Evolutionary conservation across 169 alveolate genomes (phyloP).

Genomic region (Ichthyophthirius multifiliis): DNA sequence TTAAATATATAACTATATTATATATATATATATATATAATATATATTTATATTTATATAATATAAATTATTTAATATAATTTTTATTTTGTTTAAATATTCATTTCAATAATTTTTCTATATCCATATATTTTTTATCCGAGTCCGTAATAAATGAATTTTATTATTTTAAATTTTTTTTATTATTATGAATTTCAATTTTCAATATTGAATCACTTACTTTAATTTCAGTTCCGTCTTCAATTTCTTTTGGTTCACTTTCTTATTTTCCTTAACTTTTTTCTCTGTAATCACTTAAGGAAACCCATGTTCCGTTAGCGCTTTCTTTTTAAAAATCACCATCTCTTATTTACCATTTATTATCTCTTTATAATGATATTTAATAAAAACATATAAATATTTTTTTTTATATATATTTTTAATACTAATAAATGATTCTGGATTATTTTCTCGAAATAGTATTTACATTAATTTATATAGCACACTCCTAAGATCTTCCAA

Average conservation of each 20-base stretch:
- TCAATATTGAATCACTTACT: constrained; percentile 21
- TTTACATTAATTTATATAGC: background rate
- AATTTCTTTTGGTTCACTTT: constrained; percentile 14
- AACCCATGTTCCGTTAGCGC: constrained; percentile 45
- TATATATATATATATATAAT: no score
- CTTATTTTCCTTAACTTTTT: background rate
- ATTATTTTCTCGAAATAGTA: background rate
- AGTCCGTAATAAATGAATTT: no score
- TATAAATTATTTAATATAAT: no score
- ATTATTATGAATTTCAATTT: background rate
- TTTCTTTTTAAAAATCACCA: constrained; percentile 14
- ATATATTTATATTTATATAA: no score
- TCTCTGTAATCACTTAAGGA: constrained; percentile 23
- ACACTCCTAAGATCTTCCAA: background rate
- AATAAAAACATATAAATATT: no score
- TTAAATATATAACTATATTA: no score
- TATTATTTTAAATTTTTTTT: no score
- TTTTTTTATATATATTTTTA: no score
- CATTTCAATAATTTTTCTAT: no score
- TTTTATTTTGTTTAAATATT: no score
- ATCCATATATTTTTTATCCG: no score
- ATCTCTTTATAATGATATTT: no score
- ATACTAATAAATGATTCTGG: background rate
- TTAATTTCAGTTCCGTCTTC: constrained; percentile 21
- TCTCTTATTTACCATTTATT: constrained; percentile 24